Evolutionary conservation across 306 rosid species (phyloP).

Genomic region (Rosa persica): DNA sequence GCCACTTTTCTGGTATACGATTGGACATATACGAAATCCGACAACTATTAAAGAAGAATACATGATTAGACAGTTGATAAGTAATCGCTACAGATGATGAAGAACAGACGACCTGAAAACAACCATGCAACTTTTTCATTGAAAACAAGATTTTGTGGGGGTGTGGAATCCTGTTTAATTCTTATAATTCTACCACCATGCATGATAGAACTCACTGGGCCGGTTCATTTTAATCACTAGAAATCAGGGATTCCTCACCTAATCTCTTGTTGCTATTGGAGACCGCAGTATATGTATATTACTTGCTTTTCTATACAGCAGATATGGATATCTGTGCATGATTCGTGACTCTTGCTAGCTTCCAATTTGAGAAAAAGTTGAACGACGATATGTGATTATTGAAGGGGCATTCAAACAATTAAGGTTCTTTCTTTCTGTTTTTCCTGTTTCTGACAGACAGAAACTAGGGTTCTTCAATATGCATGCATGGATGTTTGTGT

Average conservation of each 20-base stretch:
- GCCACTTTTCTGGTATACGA: neutral
- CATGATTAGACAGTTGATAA: neutral
- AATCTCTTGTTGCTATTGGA: neutral
- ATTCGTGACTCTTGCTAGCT: neutral
- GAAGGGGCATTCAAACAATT: neutral
- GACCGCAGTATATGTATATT: neutral
- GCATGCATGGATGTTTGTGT: neutral
- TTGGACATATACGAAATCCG: neutral
- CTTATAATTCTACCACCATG: neutral
- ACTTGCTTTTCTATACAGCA: neutral
- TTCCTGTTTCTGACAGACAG: neutral
- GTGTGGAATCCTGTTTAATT: neutral
- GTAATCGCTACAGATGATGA: neutral
- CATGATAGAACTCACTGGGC: neutral
- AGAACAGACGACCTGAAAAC: neutral
- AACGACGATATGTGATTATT: neutral
- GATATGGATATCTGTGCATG: neutral
- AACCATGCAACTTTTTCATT: conserved; percentile 9
- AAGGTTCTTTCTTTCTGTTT: too few species aligned
- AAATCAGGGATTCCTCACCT: conserved; percentile 7
- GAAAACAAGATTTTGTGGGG: neutral
- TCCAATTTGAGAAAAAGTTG: neutral
- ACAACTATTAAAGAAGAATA: too few species aligned
- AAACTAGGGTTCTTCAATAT: neutral
- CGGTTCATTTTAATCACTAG: neutral